Base-by-base conservation (phyloP, 768 basidiomycete species). In the Zangia roseola region DNA sequence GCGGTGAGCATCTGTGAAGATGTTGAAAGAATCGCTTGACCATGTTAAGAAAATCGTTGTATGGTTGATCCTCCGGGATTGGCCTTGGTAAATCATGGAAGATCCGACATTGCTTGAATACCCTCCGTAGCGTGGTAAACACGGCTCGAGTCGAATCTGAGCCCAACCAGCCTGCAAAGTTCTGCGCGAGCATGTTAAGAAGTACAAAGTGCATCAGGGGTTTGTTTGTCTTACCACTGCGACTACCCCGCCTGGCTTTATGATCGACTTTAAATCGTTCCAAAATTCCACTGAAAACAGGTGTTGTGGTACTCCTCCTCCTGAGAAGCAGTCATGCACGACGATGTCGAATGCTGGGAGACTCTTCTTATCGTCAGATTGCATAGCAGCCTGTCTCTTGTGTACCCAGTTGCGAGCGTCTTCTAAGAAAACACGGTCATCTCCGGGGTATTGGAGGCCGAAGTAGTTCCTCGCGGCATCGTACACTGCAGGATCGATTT, bases 251-350 rank as follows among this genome's bases (percentile, higher is more conserved):
- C 89, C 82, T 4, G 79, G 72, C 12, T 78, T 74, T 67, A 95
- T 77, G 17, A 84, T 63, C 2, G 65, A 59, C 57, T 80, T 84
- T 43, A 95, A 62, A 45, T 84, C 82, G 20, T 74, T 55, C 90
- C 91, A 95, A 62, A 94, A 94, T 56, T 94, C 85, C 25, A 78
- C 34, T 0, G 93, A 90, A 69, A 88, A 97, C 43, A 97, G 71
- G 59, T 91, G 86, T 31, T 83, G 73, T 0, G 95, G 93, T 3
- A 97, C 84, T n/a, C 82, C 83, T 4, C 95, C 95, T 9, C 94
- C 95, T 9, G 93, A 92, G 65, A 97, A 97, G 61, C 90, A 91
- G 59, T 95, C 94, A 56, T 97, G 95, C 0, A 95, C 73, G 34
- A 93, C 80, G 53, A 86, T 75, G 56, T 90, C 86, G 61, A 81